Base-by-base conservation (phyloP, 192 early-diverging fungal species). In the Coemansia sp. region DNA sequence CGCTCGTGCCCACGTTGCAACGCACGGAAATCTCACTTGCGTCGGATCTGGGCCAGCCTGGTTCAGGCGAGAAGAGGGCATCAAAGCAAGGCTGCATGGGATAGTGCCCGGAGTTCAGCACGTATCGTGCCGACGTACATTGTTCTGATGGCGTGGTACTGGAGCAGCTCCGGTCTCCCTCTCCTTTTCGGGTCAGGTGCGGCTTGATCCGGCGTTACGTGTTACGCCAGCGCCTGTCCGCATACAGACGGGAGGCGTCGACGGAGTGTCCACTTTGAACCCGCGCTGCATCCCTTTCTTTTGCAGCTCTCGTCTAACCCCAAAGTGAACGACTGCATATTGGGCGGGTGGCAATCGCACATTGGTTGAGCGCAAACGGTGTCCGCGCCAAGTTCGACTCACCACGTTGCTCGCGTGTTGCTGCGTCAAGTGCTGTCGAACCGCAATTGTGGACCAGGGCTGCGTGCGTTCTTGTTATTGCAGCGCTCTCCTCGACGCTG, bases 331-430 rank as follows among this genome's bases (percentile, higher is more conserved):
- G 55, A 6, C 14, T 23, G 7, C 32, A 43, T 42, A 28, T 54
- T 23, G n/a, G 19, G 32, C n/a, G 29, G 50, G 58, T 60, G 58
- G 58, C 58, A 24, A 50, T 50, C 58, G n/a, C 27, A 31, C 47
- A 60, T 60, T 60, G 58, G 58, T 46, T 59, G 44, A 14, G 8
- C 48, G 21, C 18, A 31, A 35, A n/a, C 27, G 2, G 11, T 47
- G 23, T n/a, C n/a, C n/a, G n/a, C n/a, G n/a, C n/a, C n/a, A n/a
- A n/a, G n/a, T n/a, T n/a, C n/a, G n/a, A n/a, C n/a, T n/a, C n/a
- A n/a, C n/a, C n/a, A n/a, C n/a, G 25, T 16, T 24, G 19, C 29
- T 24, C n/a, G 49, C 50, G 8, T 18, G 12, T 53, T 19, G 23
- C 3, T 42, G 33, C 54, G n/a, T n/a, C 38, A 35, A 31, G 45